Conservation (phyloP, 345 rosid genomes). For the Aquilaria malaccensis region DNA sequence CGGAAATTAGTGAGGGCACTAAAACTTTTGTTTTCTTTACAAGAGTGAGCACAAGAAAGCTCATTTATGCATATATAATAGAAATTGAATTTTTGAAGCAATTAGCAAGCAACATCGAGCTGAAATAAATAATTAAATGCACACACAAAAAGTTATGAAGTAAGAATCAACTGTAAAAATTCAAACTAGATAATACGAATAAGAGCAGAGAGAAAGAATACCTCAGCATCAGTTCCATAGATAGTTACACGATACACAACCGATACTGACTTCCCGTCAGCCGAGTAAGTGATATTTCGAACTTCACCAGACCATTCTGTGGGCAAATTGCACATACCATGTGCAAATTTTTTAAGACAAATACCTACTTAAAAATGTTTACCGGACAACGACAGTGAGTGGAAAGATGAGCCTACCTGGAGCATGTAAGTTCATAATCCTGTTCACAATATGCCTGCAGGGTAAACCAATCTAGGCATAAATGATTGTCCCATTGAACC, state of each 20-base stretch:
- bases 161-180: no score
- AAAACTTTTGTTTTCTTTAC: no score
- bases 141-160: neutral
- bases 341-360: conserved; percentile 1
- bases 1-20: no score
- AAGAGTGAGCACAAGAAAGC: no score
- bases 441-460: conserved; percentile 70
- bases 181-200: neutral
- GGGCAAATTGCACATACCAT: conserved; percentile 10
- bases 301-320: conserved; percentile 91
- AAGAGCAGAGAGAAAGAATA: conserved; percentile 13
- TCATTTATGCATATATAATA: no score
- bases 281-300: conserved; percentile 63
- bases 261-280: conserved; percentile 70
- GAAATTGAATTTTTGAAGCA: neutral
- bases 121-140: neutral
- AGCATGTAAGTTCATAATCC: conserved; percentile 80
- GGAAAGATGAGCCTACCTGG: conserved; percentile 33
- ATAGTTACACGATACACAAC: conserved; percentile 79
- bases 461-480: neutral
- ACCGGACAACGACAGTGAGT: no score
- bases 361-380: neutral
- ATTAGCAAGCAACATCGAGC: neutral
- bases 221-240: conserved; percentile 92
- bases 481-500: neutral